A percentile compares a stretch with the other conserved stretches of the same genome.
Evolutionary conservation across 1,139 yeast species (phyloP).

Genomic region (Nakaseomyces sp.): DNA sequence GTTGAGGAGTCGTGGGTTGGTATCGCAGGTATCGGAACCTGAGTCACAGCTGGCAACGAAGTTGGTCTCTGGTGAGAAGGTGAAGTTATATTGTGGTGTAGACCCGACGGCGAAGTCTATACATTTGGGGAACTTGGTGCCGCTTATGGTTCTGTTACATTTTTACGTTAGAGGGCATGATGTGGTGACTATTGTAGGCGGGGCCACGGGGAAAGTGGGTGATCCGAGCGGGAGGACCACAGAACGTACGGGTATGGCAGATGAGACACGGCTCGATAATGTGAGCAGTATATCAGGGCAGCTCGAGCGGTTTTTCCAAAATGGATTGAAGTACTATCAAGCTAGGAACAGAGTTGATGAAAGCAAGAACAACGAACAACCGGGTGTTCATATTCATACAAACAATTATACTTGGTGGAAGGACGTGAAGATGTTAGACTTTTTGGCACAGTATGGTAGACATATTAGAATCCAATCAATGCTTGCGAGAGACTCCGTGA

Average conservation of each 20-base stretch:
- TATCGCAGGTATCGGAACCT: conserved; percentile 31
- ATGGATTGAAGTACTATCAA: conserved; percentile 57
- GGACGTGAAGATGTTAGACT: conserved; percentile 62
- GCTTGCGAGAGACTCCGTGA: conserved; percentile 85
- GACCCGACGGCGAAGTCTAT: conserved; percentile 90
- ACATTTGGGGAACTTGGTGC: conserved; percentile 85
- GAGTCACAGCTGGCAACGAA: conserved; percentile 17
- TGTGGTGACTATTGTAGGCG: conserved; percentile 79
- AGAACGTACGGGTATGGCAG: conserved; percentile 56
- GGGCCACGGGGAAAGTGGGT: conserved; percentile 97
- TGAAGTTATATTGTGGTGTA: conserved; percentile 84
- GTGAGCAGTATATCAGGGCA: conserved; percentile 53
- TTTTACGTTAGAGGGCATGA: conserved; percentile 78
- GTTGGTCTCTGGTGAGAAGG: conserved; percentile 27
- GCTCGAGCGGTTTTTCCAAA: conserved; percentile 47
- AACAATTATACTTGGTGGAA: conserved; percentile 88
- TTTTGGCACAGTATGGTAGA: conserved; percentile 67
- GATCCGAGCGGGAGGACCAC: conserved; percentile 90
- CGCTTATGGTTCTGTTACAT: conserved; percentile 76
- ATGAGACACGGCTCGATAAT: conserved; percentile 46
- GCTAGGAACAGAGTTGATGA: conserved; percentile 8
- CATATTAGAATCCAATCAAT: conserved; percentile 76
- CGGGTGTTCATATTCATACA: conserved; percentile 33
- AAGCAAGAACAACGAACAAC: no score
- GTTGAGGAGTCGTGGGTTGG: conserved; percentile 30